These are phyloP conservation scores for Ceratocystiopsis sp. DNA, from an alignment of 2,329 filamentous ascomycete species.

Conservation along the genomic window DNA sequence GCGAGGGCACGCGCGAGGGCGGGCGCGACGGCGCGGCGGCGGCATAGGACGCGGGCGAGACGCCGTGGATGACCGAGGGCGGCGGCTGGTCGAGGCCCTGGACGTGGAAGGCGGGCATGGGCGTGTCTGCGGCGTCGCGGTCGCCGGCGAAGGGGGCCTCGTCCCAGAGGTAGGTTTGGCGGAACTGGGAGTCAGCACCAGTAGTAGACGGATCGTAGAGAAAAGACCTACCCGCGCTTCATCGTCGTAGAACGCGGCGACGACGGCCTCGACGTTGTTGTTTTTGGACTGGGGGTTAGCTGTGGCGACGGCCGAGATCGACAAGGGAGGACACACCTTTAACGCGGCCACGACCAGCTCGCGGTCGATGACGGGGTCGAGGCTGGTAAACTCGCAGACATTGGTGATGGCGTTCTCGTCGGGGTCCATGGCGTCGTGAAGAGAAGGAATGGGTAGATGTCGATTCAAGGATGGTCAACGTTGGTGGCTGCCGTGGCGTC, in stretches of 20 bases:
- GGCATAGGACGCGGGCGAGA: slow-evolving; percentile 25
- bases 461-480: background rate
- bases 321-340: slow-evolving; percentile 18
- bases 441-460: background rate
- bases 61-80: slow-evolving; percentile 26
- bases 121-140: slow-evolving; percentile 25
- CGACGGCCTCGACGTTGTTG: slow-evolving; percentile 30
- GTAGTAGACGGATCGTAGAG: background rate
- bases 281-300: too few species aligned
- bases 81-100: slow-evolving; percentile 30
- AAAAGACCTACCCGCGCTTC: slow-evolving; percentile 10
- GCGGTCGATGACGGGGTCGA: slow-evolving; percentile 20
- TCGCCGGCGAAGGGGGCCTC: slow-evolving; percentile 34
- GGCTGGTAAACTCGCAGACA: slow-evolving; percentile 25
- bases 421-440: slow-evolving; percentile 14
- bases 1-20: slow-evolving; percentile 43
- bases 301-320: too few species aligned
- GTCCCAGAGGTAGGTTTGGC: slow-evolving; percentile 35
- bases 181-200: slow-evolving; percentile 19
- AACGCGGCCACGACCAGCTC: slow-evolving; percentile 23
- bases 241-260: slow-evolving; percentile 35
- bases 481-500: too few species aligned
- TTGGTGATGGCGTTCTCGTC: slow-evolving; percentile 18
- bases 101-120: slow-evolving; percentile 33
- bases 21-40: slow-evolving; percentile 38